Percentiles rank a stretch among this genome's conserved stretches.
phyloP scores from a whole-genome alignment of 1,139 yeast genomes.

The Sugiyamaella novakii region DNA sequence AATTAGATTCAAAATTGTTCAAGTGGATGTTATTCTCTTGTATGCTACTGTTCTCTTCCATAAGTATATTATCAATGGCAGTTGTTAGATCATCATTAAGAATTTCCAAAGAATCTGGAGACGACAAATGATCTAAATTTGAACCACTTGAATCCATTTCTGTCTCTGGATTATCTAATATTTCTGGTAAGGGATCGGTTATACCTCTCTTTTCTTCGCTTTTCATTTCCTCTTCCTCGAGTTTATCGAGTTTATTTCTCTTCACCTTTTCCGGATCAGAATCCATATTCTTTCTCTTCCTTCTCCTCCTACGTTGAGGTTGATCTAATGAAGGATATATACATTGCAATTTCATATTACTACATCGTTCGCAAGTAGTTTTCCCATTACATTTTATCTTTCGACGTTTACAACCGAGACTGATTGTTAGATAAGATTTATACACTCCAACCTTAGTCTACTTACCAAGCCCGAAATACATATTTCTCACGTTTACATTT shows the following conservation, averaged over 20 bases:
- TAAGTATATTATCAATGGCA: constrained; percentile 1
- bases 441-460: not conserved
- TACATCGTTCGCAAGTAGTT: constrained; percentile 25
- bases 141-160: not conserved
- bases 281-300: not conserved
- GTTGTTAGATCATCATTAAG: not conserved
- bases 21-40: not conserved
- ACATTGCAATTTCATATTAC: constrained; percentile 21
- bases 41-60: not conserved
- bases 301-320: constrained; percentile 10
- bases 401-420: constrained; percentile 28
- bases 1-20: not conserved
- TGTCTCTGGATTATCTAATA: no score
- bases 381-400: constrained; percentile 27
- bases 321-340: constrained; percentile 21
- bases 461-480: constrained; percentile 29
- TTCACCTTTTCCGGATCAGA: not conserved
- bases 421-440: constrained; percentile 5
- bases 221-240: not conserved
- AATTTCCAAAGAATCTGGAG: constrained; percentile 3
- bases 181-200: no score
- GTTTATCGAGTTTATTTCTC: no score
- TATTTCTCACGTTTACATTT: constrained; percentile 26
- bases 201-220: no score
- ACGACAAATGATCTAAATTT: no score